phyloP scores from a whole-genome alignment of 192 early-diverging fungal species.

The Linderina pennispora region DNA sequence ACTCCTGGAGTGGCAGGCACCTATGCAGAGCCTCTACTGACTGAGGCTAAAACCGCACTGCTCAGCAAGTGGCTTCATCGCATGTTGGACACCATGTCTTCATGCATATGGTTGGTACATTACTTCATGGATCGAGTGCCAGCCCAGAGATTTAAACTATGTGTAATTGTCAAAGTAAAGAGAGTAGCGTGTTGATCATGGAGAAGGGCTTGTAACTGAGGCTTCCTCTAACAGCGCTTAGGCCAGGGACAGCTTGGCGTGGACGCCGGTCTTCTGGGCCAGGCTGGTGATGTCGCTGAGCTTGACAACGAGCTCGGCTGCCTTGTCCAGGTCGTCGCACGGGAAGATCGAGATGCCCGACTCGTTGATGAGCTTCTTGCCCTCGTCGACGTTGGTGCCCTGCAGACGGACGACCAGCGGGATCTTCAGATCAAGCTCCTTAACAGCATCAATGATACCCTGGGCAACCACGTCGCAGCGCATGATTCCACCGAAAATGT shows the following conservation, averaged over 20 bases:
- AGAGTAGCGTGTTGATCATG: too few relatives aligned
- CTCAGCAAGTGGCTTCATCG: too few relatives aligned
- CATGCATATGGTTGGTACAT: too few relatives aligned
- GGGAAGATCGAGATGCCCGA: conserved; percentile 90
- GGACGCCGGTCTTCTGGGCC: conserved; percentile 39
- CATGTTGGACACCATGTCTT: too few relatives aligned
- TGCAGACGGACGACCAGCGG: conserved; percentile 97
- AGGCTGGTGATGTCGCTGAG: conserved; percentile 47
- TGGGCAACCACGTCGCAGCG: conserved; percentile 97
- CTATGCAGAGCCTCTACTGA: too few relatives aligned
- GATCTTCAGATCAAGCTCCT: conserved; percentile 84
- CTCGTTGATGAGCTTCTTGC: conserved; percentile 88
- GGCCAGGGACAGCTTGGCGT: conserved; percentile 43
- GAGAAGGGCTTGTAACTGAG: too few relatives aligned
- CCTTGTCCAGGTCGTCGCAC: conserved; percentile 92
- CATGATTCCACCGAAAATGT: conserved; percentile 99
- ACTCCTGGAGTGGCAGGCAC: too few relatives aligned
- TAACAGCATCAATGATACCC: conserved; percentile 94
- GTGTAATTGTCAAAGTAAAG: too few relatives aligned
- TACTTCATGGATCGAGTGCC: too few relatives aligned
- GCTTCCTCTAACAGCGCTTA: too few relatives aligned
- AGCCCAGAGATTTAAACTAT: too few relatives aligned
- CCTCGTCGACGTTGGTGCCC: conserved; percentile 79
- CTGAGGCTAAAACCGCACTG: too few relatives aligned
- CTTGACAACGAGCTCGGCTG: conserved; percentile 60